Evolutionary conservation across 2,329 filamentous ascomycete species (phyloP), one percentile per base, ranked within the genome.

Genomic region (Ploettnerulaceae sp.): DNA sequence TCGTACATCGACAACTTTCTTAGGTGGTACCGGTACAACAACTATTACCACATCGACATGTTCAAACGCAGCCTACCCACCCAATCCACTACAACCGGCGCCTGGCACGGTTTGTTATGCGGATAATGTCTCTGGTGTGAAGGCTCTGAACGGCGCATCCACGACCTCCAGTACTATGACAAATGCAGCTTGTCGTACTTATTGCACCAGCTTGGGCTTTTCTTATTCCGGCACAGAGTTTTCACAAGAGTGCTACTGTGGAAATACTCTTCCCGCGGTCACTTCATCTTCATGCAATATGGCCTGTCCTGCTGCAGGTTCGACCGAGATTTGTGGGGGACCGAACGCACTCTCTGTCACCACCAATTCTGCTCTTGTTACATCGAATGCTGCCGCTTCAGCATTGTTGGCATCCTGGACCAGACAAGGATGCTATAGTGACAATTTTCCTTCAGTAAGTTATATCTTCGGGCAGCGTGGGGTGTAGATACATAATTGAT

Each of bases 391-490:
- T 14, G 34, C 20, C 11, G 18, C 20, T n/a, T n/a, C n/a, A n/a
- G n/a, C n/a, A n/a, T n/a, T n/a, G n/a, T n/a, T n/a, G 9, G 34
- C 34, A 8, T 24, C 34, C 14, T 36, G 34, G 34, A n/a, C 8
- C 4, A n/a, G 4, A 22, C 18, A 36, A 24, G 34, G 34, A 12
- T 36, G 34, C 25, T 36, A 36, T 7, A 36, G 20, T n/a, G 34
- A 36, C 20, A 36, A 36, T 7, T 36, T 14, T 36, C 34, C 34
- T 4, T 36, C 20, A 12, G 34, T 36, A 36, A 36, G 34, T 36
- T n/a, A n/a, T n/a, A n/a, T n/a, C n/a, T n/a, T n/a, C n/a, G n/a
- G n/a, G n/a, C n/a, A n/a, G n/a, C n/a, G n/a, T n/a, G n/a, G n/a
- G n/a, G n/a, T n/a, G n/a, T n/a, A n/a, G 18, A 36, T 5, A 34